Conservation (phyloP, 2,329 filamentous ascomycete genomes). For the Pseudogymnoascus sp. region DNA sequence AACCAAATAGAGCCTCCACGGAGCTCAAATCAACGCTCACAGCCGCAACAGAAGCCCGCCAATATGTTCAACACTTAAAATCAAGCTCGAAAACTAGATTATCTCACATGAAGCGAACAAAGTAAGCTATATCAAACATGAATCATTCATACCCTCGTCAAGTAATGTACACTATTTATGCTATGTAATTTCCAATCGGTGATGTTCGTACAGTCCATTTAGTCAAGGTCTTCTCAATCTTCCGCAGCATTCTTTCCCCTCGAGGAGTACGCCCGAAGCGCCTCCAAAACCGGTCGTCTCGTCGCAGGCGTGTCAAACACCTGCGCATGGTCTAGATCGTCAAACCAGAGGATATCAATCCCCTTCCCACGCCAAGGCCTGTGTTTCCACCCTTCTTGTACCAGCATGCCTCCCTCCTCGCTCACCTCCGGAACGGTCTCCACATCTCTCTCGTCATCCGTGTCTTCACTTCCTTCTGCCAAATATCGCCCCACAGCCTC, state of each 20-base stretch:
- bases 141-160: too few relatives aligned
- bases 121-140: too few relatives aligned
- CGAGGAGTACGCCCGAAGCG: constrained; percentile 25
- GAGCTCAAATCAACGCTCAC: too few relatives aligned
- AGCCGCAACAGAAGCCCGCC: too few relatives aligned
- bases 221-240: background rate
- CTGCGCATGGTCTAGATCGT: constrained; percentile 47
- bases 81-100: too few relatives aligned
- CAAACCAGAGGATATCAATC: constrained; percentile 46
- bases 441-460: constrained; percentile 17
- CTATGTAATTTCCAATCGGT: too few relatives aligned
- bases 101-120: too few relatives aligned
- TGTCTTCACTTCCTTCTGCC: constrained; percentile 10
- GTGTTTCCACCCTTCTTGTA: constrained; percentile 26
- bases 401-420: constrained; percentile 13
- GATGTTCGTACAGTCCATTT: background rate
- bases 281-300: constrained; percentile 29
- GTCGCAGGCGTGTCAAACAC: constrained; percentile 36
- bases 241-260: background rate
- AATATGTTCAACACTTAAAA: too few relatives aligned
- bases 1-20: too few relatives aligned
- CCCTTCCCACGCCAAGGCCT: constrained; percentile 26
- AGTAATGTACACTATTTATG: too few relatives aligned
- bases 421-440: constrained; percentile 13
- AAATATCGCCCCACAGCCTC: constrained; percentile 44